Evolutionary conservation across 2,329 filamentous ascomycete species (phyloP).

Genomic region (Ascochyta lentis): DNA sequence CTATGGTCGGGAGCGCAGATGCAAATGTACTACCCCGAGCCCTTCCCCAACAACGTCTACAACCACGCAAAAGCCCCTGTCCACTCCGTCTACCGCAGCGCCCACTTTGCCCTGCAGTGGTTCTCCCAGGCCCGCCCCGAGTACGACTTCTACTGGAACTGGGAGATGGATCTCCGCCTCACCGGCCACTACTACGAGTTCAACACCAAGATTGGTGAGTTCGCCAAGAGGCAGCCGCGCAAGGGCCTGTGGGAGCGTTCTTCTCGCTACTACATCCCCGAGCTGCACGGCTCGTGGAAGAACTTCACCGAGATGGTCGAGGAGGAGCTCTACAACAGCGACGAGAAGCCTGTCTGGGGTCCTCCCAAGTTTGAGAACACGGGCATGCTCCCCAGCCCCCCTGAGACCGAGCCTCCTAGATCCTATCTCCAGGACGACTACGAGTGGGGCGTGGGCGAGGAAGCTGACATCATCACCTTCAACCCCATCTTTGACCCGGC

Average conservation of each 20-base stretch:
- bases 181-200: constrained; percentile 86
- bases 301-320: constrained; percentile 72
- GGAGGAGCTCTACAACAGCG: constrained; percentile 58
- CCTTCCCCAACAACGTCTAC: constrained; percentile 76
- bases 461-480: constrained; percentile 75
- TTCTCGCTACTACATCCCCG: constrained; percentile 75
- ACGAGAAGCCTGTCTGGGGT: constrained; percentile 69
- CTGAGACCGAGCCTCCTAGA: constrained; percentile 69
- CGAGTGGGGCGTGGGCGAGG: constrained; percentile 77
- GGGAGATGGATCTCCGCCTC: constrained; percentile 86
- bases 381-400: constrained; percentile 63
- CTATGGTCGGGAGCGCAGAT: constrained; percentile 96
- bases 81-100: constrained; percentile 84
- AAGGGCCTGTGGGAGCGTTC: constrained; percentile 77
- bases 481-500: constrained; percentile 80
- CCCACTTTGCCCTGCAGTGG: constrained; percentile 60
- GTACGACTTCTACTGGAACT: constrained; percentile 74
- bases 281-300: constrained; percentile 70
- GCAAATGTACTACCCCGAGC: constrained; percentile 85
- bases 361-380: constrained; percentile 55
- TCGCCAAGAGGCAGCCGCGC: constrained; percentile 71
- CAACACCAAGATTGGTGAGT: constrained; percentile 69
- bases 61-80: constrained; percentile 70
- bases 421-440: constrained; percentile 69
- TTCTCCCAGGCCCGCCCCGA: constrained; percentile 59